These are phyloP conservation scores for Tolypocladium capitatum DNA, from an alignment of 2,329 filamentous ascomycete genomes.

Conservation along the genomic window DNA sequence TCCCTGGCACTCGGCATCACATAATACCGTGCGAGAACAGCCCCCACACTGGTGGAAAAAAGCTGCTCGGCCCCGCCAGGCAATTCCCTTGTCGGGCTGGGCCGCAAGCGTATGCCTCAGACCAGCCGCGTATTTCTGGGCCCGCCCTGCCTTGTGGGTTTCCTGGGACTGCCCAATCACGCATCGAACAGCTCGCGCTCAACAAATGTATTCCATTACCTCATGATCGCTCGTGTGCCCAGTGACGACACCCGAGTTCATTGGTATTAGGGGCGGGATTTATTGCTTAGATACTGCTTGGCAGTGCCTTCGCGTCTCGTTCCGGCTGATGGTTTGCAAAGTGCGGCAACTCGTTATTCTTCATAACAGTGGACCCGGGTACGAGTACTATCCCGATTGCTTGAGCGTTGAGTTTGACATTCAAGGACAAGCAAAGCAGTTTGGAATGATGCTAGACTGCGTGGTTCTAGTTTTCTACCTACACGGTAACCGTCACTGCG, in stretches of 20 bases:
- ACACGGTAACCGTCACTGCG: too few relatives aligned
- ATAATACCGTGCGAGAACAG: neutral
- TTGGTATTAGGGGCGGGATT: neutral
- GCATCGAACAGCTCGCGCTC: neutral
- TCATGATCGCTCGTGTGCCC: too few relatives aligned
- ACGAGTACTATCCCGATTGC: neutral
- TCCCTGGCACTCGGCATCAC: too few relatives aligned
- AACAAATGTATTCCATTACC: neutral
- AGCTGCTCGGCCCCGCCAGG: neutral
- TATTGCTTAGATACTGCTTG: too few relatives aligned
- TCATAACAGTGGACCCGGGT: too few relatives aligned
- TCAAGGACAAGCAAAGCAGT: neutral
- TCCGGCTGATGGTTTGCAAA: too few relatives aligned
- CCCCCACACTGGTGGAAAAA: neutral
- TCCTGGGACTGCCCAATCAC: conserved; percentile 5
- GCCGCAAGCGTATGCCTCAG: conserved; percentile 11
- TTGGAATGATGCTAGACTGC: too few relatives aligned
- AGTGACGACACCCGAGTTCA: neutral
- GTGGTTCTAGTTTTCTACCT: too few relatives aligned
- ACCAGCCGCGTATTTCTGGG: conserved; percentile 13
- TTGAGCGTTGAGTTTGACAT: neutral
- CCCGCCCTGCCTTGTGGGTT: conserved; percentile 3
- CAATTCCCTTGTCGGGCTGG: neutral
- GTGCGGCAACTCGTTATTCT: too few relatives aligned
- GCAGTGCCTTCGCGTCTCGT: too few relatives aligned